A percentile compares a stretch with the other conserved stretches of the same genome.
phyloP scores from a whole-genome alignment of 805 yeast species.

The Lipomyces japonicus region DNA sequence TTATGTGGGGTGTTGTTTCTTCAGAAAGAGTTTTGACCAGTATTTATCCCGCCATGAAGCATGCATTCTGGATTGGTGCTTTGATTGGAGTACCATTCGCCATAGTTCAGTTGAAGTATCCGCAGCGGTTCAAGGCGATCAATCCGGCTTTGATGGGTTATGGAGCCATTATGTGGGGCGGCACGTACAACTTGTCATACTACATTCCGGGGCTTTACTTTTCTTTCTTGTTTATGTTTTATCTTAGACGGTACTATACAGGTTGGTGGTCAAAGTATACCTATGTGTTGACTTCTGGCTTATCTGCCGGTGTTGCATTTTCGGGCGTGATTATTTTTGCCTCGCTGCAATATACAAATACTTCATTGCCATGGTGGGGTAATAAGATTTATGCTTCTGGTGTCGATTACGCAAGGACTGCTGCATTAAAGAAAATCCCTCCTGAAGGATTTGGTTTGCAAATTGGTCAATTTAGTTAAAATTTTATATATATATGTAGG shows the following conservation, averaged over 20 bases:
- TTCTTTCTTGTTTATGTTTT: constrained; percentile 40
- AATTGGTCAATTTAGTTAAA: not conserved
- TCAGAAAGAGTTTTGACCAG: constrained; percentile 46
- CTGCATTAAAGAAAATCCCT: not conserved
- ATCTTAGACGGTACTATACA: constrained; percentile 47
- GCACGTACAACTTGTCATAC: constrained; percentile 21
- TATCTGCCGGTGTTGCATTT: constrained; percentile 62
- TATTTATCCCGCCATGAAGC: constrained; percentile 26
- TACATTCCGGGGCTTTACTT: constrained; percentile 24
- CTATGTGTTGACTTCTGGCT: constrained; percentile 53
- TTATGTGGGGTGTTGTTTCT: constrained; percentile 59
- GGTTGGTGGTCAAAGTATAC: constrained; percentile 55
- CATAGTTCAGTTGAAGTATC: not conserved
- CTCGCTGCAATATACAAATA: constrained; percentile 45
- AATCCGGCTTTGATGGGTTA: constrained; percentile 18
- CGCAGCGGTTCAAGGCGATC: constrained; percentile 2
- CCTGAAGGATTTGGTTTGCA: not conserved
- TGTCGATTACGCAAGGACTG: constrained; percentile 25
- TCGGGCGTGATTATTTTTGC: constrained; percentile 57
- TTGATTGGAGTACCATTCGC: constrained; percentile 18
- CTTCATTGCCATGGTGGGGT: constrained; percentile 62
- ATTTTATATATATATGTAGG: not conserved
- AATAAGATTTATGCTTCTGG: constrained; percentile 39
- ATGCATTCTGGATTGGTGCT: constrained; percentile 27
- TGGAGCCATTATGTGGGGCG: constrained; percentile 15